Percentiles rank a stretch among this genome's conserved stretches.
These are phyloP conservation scores for Mycena rosella DNA, from an alignment of 768 basidiomycete species.

Conservation along the genomic window DNA sequence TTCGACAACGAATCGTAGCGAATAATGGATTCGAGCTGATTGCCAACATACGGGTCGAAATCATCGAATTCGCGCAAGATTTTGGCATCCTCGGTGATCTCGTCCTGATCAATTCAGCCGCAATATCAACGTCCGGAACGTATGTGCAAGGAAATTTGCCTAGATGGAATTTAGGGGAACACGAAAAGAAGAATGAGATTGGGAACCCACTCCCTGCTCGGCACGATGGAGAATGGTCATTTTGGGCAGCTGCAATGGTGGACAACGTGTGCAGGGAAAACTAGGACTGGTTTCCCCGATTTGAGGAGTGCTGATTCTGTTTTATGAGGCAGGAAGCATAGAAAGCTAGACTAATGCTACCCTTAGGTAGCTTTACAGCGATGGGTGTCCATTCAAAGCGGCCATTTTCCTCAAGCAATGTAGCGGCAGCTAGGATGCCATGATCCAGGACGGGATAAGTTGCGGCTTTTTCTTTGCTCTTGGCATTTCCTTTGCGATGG, in stretches of 20 bases:
- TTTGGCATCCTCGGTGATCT: slow-evolving; percentile 62
- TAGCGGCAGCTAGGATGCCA: slow-evolving; percentile 69
- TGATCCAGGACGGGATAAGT: slow-evolving; percentile 68
- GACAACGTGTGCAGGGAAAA: slow-evolving; percentile 73
- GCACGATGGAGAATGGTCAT: slow-evolving; percentile 61
- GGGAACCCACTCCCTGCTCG: slow-evolving; percentile 69
- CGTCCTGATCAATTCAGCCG: slow-evolving; percentile 74
- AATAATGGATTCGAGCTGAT: slow-evolving; percentile 60
- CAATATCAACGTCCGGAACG: slow-evolving; percentile 81
- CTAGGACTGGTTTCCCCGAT: slow-evolving; percentile 49
- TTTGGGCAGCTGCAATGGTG: slow-evolving; percentile 44
- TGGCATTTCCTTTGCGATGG: slow-evolving; percentile 44
- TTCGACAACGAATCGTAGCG: slow-evolving; percentile 39
- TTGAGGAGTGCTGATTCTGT: slow-evolving; percentile 33
- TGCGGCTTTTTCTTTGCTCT: slow-evolving; percentile 46
- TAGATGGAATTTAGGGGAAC: slow-evolving; percentile 43
- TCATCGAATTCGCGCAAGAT: slow-evolving; percentile 47
- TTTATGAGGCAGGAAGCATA: slow-evolving; percentile 19
- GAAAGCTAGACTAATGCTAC: slow-evolving; percentile 36
- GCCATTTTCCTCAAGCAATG: slow-evolving; percentile 59
- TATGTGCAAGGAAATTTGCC: slow-evolving; percentile 79
- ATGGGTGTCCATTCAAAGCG: slow-evolving; percentile 68
- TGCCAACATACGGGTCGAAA: slow-evolving; percentile 73
- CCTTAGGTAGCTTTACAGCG: slow-evolving; percentile 42
- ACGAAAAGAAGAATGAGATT: neutral